Conservation (phyloP, 495 filamentous ascomycete species). For the Trichodelitschia bisporula region DNA sequence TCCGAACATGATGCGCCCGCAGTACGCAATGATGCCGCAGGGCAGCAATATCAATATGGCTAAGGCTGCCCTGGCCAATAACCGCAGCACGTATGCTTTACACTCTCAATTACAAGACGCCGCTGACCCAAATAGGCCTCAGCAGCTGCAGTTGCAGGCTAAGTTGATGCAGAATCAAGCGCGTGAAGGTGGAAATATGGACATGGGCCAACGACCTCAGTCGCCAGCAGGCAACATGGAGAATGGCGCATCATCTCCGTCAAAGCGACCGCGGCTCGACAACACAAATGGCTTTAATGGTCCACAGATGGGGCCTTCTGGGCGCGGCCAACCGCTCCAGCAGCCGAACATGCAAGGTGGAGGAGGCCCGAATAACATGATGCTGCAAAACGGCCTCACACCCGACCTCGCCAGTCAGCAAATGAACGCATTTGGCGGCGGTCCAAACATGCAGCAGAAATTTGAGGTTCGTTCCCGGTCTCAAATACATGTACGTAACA, state of each 20-base stretch:
- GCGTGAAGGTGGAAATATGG: slow-evolving; percentile 64
- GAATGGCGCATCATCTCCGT: slow-evolving; percentile 78
- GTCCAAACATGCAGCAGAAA: slow-evolving; percentile 40
- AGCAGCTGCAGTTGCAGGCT: slow-evolving; percentile 30
- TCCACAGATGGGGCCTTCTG: slow-evolving; percentile 57
- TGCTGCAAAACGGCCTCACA: slow-evolving; percentile 55
- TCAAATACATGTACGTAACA: no score
- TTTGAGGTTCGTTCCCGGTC: slow-evolving; percentile 35
- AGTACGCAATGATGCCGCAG: no score
- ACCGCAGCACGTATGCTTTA: slow-evolving; percentile 35
- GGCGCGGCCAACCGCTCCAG: slow-evolving; percentile 41
- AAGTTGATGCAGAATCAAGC: slow-evolving; percentile 30
- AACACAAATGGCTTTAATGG: slow-evolving; percentile 43
- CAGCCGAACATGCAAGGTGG: slow-evolving; percentile 6
- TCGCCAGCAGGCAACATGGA: slow-evolving; percentile 63
- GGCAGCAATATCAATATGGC: no score
- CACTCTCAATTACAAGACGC: background rate
- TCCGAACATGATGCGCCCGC: no score
- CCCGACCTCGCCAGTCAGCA: slow-evolving; percentile 48
- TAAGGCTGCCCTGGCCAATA: no score
- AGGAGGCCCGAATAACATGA: slow-evolving; percentile 29
- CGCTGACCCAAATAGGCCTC: slow-evolving; percentile 25
- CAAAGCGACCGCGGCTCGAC: slow-evolving; percentile 82
- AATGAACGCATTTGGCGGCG: slow-evolving; percentile 39
- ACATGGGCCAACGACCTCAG: slow-evolving; percentile 56